A percentile compares a stretch with the other conserved stretches of the same genome.
Evolutionary conservation across 176 grass and related monocot genomes (phyloP).

Genomic region (Lolium rigidum): DNA sequence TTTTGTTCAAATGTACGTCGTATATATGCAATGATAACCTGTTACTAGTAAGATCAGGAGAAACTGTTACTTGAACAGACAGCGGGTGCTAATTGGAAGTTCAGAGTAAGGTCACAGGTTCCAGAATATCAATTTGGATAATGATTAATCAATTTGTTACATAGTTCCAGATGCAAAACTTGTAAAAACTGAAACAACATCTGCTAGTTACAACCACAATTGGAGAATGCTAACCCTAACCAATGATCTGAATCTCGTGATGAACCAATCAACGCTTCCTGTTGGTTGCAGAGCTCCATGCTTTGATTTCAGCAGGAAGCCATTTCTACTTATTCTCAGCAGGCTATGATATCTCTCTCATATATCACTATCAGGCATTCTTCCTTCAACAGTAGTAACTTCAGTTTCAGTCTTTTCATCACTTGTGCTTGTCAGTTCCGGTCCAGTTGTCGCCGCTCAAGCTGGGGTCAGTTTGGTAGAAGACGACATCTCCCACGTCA

Average conservation of each 20-base stretch:
- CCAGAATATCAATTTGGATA: slow-evolving; percentile 28
- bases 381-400: slow-evolving; percentile 1
- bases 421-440: slow-evolving; percentile 31
- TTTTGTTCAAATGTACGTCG: background rate
- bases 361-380: slow-evolving; percentile 4
- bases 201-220: slow-evolving; percentile 12
- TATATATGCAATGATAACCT: background rate
- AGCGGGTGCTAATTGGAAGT: background rate
- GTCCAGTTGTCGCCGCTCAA: background rate
- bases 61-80: background rate
- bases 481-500: slow-evolving; percentile 79
- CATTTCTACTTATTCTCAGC: slow-evolving; percentile 34
- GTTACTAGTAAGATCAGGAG: background rate
- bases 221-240: slow-evolving; percentile 13
- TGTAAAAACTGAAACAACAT: slow-evolving; percentile 6
- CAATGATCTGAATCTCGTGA: slow-evolving; percentile 13
- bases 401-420: background rate
- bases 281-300: slow-evolving; percentile 9
- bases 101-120: background rate
- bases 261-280: slow-evolving; percentile 24
- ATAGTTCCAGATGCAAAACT: slow-evolving; percentile 10
- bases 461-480: slow-evolving; percentile 77
- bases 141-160: slow-evolving; percentile 13
- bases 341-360: slow-evolving; percentile 7
- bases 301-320: background rate